Conservation (phyloP, 2,329 filamentous ascomycete species). For the Pyrenochaeta sp. region DNA sequence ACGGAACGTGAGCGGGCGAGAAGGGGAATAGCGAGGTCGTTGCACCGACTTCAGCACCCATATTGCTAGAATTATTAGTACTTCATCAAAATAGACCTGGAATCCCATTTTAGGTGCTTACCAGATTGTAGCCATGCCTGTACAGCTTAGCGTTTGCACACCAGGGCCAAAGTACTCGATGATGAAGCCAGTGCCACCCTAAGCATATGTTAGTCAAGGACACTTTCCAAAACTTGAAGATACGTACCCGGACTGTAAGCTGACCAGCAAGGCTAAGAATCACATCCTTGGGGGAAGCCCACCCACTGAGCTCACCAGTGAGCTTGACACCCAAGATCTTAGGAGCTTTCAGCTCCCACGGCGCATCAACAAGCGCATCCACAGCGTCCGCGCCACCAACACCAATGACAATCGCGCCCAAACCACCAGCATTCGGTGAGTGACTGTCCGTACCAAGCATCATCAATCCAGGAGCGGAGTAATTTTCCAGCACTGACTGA, state of each 20-base stretch:
- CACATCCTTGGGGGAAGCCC: constrained; percentile 95
- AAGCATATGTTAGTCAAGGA: constrained; percentile 17
- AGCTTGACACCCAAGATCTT: constrained; percentile 87
- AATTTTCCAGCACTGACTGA: constrained; percentile 97
- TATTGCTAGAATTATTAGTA: constrained; percentile 15
- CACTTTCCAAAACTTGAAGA: not conserved
- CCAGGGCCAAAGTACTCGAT: constrained; percentile 95
- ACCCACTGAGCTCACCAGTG: constrained; percentile 83
- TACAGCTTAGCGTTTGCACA: constrained; percentile 86
- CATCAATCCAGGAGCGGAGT: constrained; percentile 95
- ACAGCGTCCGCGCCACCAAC: constrained; percentile 97
- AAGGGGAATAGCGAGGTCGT: constrained; percentile 96
- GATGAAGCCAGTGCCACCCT: constrained; percentile 90
- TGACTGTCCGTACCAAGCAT: constrained; percentile 99
- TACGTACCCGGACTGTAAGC: constrained; percentile 78
- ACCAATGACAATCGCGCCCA: constrained; percentile 93
- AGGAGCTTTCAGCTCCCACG: constrained; percentile 97
- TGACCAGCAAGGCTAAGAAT: constrained; percentile 89
- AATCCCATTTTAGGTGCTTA: not conserved
- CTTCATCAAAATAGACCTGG: not conserved
- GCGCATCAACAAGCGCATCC: constrained; percentile 92
- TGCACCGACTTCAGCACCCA: constrained; percentile 86
- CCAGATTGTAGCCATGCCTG: constrained; percentile 89
- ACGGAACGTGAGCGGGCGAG: constrained; percentile 81
- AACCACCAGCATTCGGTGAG: constrained; percentile 94